A percentile compares a stretch with the other conserved stretches of the same genome.
Conservation (phyloP, 1,284 basidiomycete genomes). For the Puccinia horiana region DNA sequence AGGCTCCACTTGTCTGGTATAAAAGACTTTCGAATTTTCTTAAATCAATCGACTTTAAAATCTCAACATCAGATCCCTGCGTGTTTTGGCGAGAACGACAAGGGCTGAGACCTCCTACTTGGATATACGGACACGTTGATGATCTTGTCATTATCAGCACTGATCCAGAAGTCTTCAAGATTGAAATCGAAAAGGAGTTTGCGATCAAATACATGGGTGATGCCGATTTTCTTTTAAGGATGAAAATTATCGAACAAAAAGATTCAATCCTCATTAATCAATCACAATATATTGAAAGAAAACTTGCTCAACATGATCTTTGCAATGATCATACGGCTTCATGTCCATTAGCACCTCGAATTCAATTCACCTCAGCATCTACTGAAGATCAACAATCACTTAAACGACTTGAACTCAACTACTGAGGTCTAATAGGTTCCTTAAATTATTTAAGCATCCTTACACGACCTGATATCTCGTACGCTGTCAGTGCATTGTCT, state of each 20-base stretch:
- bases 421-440: not conserved
- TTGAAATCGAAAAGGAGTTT: not conserved
- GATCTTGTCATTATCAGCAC: not conserved
- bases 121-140: no score
- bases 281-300: not conserved
- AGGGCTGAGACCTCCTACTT: no score
- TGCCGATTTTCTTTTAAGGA: not conserved
- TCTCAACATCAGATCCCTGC: not conserved
- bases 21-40: not conserved
- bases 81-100: not conserved
- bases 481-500: conserved; percentile 4
- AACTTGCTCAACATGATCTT: not conserved
- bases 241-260: not conserved
- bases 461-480: not conserved
- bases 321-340: not conserved
- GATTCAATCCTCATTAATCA: not conserved
- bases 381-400: not conserved
- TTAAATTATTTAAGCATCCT: not conserved
- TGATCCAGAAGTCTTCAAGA: not conserved
- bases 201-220: not conserved
- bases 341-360: not conserved
- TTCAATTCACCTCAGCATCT: not conserved
- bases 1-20: not conserved
- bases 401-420: not conserved
- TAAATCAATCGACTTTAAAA: not conserved